phyloP scores from a whole-genome alignment of 2,329 filamentous ascomycete species.

The Talaromyces marneffei region DNA sequence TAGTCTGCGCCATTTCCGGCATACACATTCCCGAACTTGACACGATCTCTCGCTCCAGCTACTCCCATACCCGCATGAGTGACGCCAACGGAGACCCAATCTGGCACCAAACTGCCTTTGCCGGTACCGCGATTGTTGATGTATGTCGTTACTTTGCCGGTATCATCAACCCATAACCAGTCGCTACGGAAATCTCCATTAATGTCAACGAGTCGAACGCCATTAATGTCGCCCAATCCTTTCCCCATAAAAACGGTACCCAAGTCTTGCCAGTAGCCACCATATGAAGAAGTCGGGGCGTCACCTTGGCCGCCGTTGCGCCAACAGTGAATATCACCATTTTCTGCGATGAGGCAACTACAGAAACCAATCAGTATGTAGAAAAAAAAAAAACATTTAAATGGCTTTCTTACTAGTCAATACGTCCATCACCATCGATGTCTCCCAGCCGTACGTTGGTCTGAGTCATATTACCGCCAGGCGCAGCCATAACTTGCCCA shows the following conservation, averaged over 20 bases:
- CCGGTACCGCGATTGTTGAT: not conserved
- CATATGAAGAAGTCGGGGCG: not conserved
- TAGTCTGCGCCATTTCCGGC: not conserved
- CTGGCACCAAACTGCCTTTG: not conserved
- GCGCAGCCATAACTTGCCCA: not conserved
- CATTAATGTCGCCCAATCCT: not conserved
- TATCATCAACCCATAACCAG: conserved; percentile 18
- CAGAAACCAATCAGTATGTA: not conserved
- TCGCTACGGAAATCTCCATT: conserved; percentile 22
- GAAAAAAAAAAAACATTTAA: not conserved
- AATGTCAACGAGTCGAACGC: conserved; percentile 20
- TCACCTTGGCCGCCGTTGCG: not conserved
- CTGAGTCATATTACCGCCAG: not conserved
- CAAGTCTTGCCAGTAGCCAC: not conserved
- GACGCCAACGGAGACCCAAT: not conserved
- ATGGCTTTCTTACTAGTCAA: not conserved
- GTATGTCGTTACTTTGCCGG: conserved; percentile 2
- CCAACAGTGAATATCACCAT: not conserved
- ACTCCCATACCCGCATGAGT: not conserved
- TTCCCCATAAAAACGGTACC: not conserved
- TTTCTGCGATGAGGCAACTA: not conserved
- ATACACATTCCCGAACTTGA: not conserved
- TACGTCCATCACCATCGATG: not conserved
- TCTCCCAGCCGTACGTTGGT: not conserved
- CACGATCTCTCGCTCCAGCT: not conserved